Base-by-base conservation (phyloP, 2,329 filamentous ascomycete genomes). In the Dendryphion nanum region DNA sequence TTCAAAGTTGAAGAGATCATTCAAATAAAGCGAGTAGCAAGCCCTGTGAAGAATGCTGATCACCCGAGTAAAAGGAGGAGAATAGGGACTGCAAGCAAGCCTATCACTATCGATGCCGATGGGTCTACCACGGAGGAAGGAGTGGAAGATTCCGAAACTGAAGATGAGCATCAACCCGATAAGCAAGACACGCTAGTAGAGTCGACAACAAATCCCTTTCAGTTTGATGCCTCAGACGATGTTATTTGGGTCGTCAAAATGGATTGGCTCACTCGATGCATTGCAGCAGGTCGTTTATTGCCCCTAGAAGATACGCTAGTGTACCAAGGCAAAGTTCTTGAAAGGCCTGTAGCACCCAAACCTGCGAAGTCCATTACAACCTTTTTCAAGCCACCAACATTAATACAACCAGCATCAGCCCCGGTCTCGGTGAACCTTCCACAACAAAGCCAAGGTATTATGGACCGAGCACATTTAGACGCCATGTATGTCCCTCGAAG, bases 1-100 rank as follows among this genome's bases (percentile, higher is more conserved):
- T 51, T 95, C 2, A 61, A 66, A 28, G 81, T 81, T 0, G 71
- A 78, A 38, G 78, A 81, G 40, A 50, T 72, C 3, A 40, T 55
- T 6, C 40, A 47, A 30, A 50, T 35, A 2, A 59, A 57, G 40
- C 44, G 48, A 14, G 28, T 37, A 16, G 33, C 37, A 21, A 56
- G 44, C 42, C 45, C 48, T 7, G 6, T 44, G 38, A 32, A 45
- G 28, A n/a, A 3, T 3, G 32, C 46, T 6, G 38, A 40, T 14
- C 45, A 35, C 35, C 37, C 42, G 28, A 41, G 15, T 14, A 61
- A 59, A 38, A 59, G 39, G 35, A 44, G 46, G 44, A 45, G 45
- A 34, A 10, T 49, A 3, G 38, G 29, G 18, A 32, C 38, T 4
- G 14, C 32, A 4, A n/a, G 10, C 12, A 45, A 31, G 14, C 31